Percentiles rank a stretch among this genome's conserved stretches.
phyloP scores from a whole-genome alignment of 768 basidiomycete species.

The Fibroporia radiculosa region DNA sequence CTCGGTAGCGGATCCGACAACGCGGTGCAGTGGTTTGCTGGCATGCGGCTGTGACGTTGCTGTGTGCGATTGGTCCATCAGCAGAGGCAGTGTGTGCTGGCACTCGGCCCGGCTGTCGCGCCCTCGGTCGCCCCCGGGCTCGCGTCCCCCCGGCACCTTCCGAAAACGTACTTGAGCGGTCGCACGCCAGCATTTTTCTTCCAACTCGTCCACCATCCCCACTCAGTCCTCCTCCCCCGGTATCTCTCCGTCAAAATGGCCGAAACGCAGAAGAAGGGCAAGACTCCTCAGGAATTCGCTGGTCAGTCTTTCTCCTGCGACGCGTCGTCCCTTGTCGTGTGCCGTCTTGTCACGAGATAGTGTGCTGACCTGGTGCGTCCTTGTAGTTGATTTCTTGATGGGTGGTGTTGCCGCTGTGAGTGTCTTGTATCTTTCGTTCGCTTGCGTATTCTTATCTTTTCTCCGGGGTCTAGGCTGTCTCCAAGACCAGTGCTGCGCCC shows the following conservation, averaged over 20 bases:
- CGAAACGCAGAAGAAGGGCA: constrained; percentile 75
- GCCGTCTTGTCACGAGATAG: background rate
- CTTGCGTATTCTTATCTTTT: constrained; percentile 16
- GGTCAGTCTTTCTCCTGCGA: constrained; percentile 36
- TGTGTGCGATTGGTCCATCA: constrained; percentile 1
- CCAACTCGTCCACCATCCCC: constrained; percentile 40
- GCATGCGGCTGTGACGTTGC: constrained; percentile 1
- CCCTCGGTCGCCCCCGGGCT: constrained; percentile 8
- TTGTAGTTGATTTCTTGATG: constrained; percentile 87
- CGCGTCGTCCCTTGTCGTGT: constrained; percentile 4
- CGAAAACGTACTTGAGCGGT: constrained; percentile 18
- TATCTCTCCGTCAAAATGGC: constrained; percentile 60
- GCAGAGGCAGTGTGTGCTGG: too few species aligned
- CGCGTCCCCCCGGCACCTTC: constrained; percentile 13
- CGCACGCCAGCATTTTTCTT: constrained; percentile 26
- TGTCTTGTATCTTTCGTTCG: constrained; percentile 10
- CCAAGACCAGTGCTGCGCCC: constrained; percentile 98
- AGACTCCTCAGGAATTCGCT: constrained; percentile 88
- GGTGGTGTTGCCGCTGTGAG: constrained; percentile 89
- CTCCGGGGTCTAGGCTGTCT: constrained; percentile 86
- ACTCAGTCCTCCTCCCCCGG: constrained; percentile 36
- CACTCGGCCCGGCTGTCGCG: background rate
- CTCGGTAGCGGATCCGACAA: too few species aligned
- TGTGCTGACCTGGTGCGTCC: constrained; percentile 27
- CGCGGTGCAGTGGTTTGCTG: background rate